Evolutionary conservation across 2,329 filamentous ascomycete species (phyloP), one percentile per base, ranked within the genome.

Genomic region (Sclerotiophoma versabilis): DNA sequence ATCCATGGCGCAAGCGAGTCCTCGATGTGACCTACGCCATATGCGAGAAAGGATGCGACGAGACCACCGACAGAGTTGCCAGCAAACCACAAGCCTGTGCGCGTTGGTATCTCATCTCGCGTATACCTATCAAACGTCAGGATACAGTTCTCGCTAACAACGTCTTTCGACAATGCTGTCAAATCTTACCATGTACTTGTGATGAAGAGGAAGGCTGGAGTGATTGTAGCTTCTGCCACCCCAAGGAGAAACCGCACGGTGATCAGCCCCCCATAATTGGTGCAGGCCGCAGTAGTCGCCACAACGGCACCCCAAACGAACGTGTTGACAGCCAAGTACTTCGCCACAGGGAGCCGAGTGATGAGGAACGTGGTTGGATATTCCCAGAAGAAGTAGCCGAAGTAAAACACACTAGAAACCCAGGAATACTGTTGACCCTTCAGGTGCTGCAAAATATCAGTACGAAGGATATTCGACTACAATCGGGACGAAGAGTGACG

Each of bases 131-230:
- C 14, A n/a, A 19, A 8, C 2, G 14, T 52, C 3, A 52, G 29
- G 7, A 19, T 1, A 6, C 5, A 14, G 10, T 6, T 8, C 2
- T 14, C 2, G 1, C 23, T 33, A 3, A 8, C 25, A 14, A 12
- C 2, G 58, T 26, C 14, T 38, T 20, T 54, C 54, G 11, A 64
- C 59, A 17, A n/a, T 39, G 37, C 11, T 36, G 17, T 23, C 1
- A 33, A 11, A 7, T 27, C 45, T 44, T 69, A 76, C 66, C 66
- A 69, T 5, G 62, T 66, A 23, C 57, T 62, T 7, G 65, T 69
- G 46, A 70, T 66, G 44, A 68, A 65, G 29, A 70, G 59, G 22
- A 68, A 67, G 0, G 57, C 62, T 5, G 42, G 42, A 2, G 49
- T 52, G 6, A 46, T 52, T 2, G 49, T 52, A 9, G 50, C 50